Conservation (phyloP, 805 yeast species). For the Kodamaea restingae region DNA sequence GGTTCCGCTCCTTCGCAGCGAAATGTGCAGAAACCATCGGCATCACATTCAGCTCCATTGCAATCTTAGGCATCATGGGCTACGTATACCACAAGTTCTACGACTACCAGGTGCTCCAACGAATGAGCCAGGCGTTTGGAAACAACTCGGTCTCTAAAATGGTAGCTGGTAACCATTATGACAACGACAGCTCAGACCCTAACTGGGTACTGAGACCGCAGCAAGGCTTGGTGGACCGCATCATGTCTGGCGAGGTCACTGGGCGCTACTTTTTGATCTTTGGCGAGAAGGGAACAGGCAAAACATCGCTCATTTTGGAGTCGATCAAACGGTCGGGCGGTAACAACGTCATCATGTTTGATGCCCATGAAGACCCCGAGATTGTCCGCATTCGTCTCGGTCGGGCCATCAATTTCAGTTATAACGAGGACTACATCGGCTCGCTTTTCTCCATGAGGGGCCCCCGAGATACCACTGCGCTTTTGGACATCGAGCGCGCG, state of each 20-base stretch:
- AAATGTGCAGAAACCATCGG: slow-evolving; percentile 66
- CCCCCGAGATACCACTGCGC: slow-evolving; percentile 79
- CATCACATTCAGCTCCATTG: slow-evolving; percentile 64
- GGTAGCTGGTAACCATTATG: slow-evolving; percentile 48
- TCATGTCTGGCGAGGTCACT: slow-evolving; percentile 55
- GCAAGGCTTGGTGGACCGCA: slow-evolving; percentile 59
- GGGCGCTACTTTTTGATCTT: slow-evolving; percentile 71
- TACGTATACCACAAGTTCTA: slow-evolving; percentile 63
- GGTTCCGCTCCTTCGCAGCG: slow-evolving; percentile 12
- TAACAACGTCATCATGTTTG: slow-evolving; percentile 61
- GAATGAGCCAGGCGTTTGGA: slow-evolving; percentile 65
- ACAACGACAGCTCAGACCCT: slow-evolving; percentile 21
- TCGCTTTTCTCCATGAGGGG: slow-evolving; percentile 76
- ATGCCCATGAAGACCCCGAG: slow-evolving; percentile 85
- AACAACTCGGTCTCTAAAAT: slow-evolving; percentile 59
- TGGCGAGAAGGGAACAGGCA: slow-evolving; percentile 88
- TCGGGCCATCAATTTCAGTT: slow-evolving; percentile 67
- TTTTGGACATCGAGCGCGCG: slow-evolving; percentile 78
- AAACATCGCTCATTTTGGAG: slow-evolving; percentile 70
- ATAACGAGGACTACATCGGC: slow-evolving; percentile 79
- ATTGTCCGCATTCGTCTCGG: slow-evolving; percentile 75
- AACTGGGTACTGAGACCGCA: slow-evolving; percentile 70
- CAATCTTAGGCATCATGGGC: slow-evolving; percentile 70
- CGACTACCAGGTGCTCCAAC: slow-evolving; percentile 52
- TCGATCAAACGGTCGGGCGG: slow-evolving; percentile 64